Evolutionary conservation across 2,329 filamentous ascomycete genomes (phyloP), one percentile per base, ranked within the genome.

Genomic region (Epichloe scottii): DNA sequence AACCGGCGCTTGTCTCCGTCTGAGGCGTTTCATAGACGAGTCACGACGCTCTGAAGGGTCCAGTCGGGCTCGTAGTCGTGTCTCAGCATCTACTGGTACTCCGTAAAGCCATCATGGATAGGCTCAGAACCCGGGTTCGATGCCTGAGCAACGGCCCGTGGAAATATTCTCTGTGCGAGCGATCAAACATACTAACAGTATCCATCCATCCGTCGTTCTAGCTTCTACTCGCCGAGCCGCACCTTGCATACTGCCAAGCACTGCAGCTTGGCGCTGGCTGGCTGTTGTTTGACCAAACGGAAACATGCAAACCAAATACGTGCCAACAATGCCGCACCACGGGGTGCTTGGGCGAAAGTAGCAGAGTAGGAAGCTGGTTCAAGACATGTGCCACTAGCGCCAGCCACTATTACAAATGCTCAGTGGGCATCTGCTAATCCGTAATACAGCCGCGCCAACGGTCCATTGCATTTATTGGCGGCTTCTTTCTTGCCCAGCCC

Each of bases 1-100:
- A 23, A 17, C 30, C 34, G 46, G 17, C 14, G 26, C 44, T n/a
- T 26, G 26, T 23, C 23, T 49, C 35, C 37, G 46, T 37, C 51
- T 50, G 47, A 50, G 51, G 51, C 47, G 51, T 50, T 47, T 52
- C 47, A 50, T 49, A 14, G 11, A 43, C 26, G 47, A 17, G 26
- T 21, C 47, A 43, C 39, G 30, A 38, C 46, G 46, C 38, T 48
- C 38, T n/a, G 15, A 21, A 45, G 42, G n/a, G 42, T n/a, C 15
- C 12, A 30, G 15, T 30, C 26, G 42, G 26, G 23, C 15, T 12
- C 42, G 42, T 34, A 1, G 42, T 14, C 42, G n/a, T 45, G 42
- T 42, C 40, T 42, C 40, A 17, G 17, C 40, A 42, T 42, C 40
- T 23, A 30, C 26, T 26, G 26, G 7, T 26, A 8, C 26, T 26